These are phyloP conservation scores for Hericium rajendrae DNA, from an alignment of 768 basidiomycete species.

Conservation along the genomic window DNA sequence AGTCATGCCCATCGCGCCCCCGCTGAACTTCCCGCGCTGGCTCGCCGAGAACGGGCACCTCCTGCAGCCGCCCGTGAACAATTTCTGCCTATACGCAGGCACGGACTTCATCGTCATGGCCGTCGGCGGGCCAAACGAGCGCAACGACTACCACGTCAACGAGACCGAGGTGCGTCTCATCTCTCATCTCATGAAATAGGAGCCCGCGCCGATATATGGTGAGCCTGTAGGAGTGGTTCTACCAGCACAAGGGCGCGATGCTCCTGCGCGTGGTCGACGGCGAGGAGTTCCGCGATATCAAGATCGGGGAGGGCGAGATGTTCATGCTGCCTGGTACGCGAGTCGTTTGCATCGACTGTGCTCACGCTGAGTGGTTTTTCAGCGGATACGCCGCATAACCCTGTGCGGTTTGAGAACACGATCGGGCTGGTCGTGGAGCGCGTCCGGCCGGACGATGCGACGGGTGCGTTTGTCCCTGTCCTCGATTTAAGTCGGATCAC, in stretches of 20 bases:
- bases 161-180: conserved; percentile 66
- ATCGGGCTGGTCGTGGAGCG: conserved; percentile 90
- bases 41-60: conserved; percentile 69
- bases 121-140: conserved; percentile 90
- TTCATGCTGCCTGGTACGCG: conserved; percentile 78
- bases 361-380: neutral
- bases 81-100: conserved; percentile 76
- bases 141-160: conserved; percentile 92
- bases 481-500: neutral
- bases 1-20: conserved; percentile 64
- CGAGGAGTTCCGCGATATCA: conserved; percentile 71
- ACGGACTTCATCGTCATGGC: conserved; percentile 92
- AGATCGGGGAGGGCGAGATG: conserved; percentile 94
- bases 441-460: conserved; percentile 60
- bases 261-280: conserved; percentile 79
- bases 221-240: conserved; percentile 82
- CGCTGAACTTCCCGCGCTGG: conserved; percentile 89
- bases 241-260: conserved; percentile 94
- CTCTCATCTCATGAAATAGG: neutral
- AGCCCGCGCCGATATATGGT: neutral
- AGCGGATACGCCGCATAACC: conserved; percentile 97
- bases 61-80: conserved; percentile 88
- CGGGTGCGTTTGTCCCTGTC: conserved; percentile 43
- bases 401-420: conserved; percentile 82
- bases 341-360: neutral